phyloP scores from a whole-genome alignment of 768 basidiomycete species.

The Asterophora lycoperdoides region DNA sequence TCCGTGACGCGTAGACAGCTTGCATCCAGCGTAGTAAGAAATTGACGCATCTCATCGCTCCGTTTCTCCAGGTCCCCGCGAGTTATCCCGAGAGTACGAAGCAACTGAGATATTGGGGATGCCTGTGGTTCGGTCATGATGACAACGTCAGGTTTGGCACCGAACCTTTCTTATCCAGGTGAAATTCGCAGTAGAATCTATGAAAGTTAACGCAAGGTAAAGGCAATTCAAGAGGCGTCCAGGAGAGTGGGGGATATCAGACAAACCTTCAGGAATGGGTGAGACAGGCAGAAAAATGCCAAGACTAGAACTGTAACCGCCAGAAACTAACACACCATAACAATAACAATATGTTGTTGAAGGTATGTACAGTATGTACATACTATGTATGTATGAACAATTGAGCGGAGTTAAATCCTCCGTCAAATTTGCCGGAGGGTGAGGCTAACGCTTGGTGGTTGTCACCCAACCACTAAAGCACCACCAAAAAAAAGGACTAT shows the following conservation, averaged over 20 bases:
- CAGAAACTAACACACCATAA: conserved; percentile 12
- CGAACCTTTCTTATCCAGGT: not conserved
- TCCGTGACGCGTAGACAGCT: conserved; percentile 43
- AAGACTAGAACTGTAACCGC: conserved; percentile 7
- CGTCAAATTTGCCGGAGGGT: too few relatives aligned
- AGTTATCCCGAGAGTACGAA: conserved; percentile 70
- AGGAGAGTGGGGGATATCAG: conserved; percentile 2
- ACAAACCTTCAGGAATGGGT: conserved; percentile 2
- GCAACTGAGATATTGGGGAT: conserved; percentile 72
- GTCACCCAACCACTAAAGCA: too few relatives aligned
- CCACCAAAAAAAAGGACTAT: too few relatives aligned
- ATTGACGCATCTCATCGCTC: conserved; percentile 78
- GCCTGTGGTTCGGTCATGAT: conserved; percentile 38
- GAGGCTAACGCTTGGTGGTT: too few relatives aligned
- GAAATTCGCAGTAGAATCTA: not conserved
- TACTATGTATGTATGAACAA: too few relatives aligned
- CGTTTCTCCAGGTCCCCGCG: conserved; percentile 68
- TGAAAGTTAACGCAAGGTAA: conserved; percentile 11
- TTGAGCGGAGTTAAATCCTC: too few relatives aligned
- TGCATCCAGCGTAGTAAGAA: conserved; percentile 54
- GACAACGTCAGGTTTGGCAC: conserved; percentile 11
- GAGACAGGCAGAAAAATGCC: conserved; percentile 12
- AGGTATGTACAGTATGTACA: too few relatives aligned
- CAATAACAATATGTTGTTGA: conserved; percentile 3
- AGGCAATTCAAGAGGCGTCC: conserved; percentile 8